Evolutionary conservation across 2,329 filamentous ascomycete species (phyloP).

Genomic region (Madurella mycetomatis): DNA sequence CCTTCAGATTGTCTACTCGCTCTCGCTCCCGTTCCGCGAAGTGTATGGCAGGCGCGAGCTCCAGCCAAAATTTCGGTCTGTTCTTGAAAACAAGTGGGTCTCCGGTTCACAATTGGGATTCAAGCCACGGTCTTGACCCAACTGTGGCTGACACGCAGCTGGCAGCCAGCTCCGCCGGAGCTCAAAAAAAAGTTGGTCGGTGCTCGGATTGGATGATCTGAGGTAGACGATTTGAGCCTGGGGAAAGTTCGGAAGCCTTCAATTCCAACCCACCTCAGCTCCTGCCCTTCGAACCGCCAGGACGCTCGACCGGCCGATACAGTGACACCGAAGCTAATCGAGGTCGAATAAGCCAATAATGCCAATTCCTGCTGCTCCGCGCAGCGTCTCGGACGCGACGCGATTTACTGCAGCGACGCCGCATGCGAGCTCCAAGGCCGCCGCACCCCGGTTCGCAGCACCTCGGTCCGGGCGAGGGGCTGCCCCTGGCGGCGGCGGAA

Average conservation of each 20-base stretch:
- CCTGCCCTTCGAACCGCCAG: background rate
- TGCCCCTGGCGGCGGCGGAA: background rate
- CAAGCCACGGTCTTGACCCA: conserved; percentile 6
- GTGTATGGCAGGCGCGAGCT: conserved; percentile 12
- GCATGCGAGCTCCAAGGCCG: conserved; percentile 62
- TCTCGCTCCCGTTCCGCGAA: conserved; percentile 2
- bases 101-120: background rate
- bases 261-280: background rate
- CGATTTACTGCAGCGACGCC: conserved; percentile 68
- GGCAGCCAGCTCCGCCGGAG: conserved; percentile 3
- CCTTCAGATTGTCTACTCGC: background rate
- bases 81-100: conserved; percentile 8
- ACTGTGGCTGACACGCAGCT: conserved; percentile 11
- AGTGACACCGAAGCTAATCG: background rate
- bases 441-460: conserved; percentile 26
- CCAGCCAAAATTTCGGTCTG: conserved; percentile 23
- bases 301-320: background rate
- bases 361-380: conserved; percentile 37
- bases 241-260: conserved; percentile 11
- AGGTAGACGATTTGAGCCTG: conserved; percentile 10
- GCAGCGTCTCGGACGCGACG: conserved; percentile 74
- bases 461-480: conserved; percentile 2
- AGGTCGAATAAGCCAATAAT: conserved; percentile 2
- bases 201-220: conserved; percentile 19
- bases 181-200: conserved; percentile 22